Conservation (phyloP, 192 early-diverging fungal species). For the Linnemannia schmuckeri region DNA sequence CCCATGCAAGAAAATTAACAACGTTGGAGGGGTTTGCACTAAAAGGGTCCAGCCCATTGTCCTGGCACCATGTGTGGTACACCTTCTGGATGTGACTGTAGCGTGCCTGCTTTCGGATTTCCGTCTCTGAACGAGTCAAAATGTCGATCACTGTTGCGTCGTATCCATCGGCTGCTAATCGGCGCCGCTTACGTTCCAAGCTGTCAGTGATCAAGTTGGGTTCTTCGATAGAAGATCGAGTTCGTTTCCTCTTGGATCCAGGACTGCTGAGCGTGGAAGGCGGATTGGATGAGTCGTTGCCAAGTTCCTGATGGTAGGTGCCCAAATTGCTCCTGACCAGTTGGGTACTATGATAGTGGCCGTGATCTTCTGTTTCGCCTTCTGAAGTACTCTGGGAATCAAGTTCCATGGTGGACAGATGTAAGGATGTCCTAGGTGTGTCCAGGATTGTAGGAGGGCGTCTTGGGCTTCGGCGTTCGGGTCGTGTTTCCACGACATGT, state of each 20-base stretch:
- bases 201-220: neutral
- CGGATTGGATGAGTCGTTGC: neutral
- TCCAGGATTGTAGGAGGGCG: conserved; percentile 34
- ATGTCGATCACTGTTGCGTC: too few species aligned
- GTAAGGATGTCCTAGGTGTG: conserved; percentile 18
- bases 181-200: conserved; percentile 9
- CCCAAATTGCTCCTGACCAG: conserved; percentile 30
- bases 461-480: conserved; percentile 23
- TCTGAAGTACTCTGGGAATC: conserved; percentile 20
- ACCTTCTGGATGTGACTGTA: too few species aligned
- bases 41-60: too few species aligned
- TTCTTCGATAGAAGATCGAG: conserved; percentile 15
- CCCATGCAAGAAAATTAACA: neutral
- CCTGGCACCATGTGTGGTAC: too few species aligned
- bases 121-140: too few species aligned
- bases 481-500: conserved; percentile 35
- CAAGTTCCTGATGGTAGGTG: conserved; percentile 10
- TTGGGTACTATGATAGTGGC: conserved; percentile 43
- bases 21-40: too few species aligned
- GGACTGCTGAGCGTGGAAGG: conserved; percentile 9
- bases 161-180: too few species aligned
- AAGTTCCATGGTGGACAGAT: conserved; percentile 48
- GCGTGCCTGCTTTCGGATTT: too few species aligned
- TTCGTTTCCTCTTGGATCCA: neutral
- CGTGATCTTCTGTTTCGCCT: neutral